Conservation (phyloP, 306 rosid genomes). For the Rosa persica region DNA sequence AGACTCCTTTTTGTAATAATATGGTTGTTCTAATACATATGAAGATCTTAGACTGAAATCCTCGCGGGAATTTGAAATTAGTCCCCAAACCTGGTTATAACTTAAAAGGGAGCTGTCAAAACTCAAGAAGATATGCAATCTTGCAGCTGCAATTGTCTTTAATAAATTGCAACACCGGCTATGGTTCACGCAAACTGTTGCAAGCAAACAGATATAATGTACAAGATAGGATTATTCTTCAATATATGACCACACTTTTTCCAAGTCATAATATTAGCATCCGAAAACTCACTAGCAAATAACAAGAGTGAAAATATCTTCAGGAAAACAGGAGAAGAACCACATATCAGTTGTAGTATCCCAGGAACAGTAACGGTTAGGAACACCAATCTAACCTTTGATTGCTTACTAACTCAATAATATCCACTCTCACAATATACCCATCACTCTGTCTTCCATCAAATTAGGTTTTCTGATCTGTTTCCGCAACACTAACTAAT, state of each 20-base stretch:
- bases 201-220: neutral
- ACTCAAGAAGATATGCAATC: no score
- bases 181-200: no score
- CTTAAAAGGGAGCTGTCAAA: neutral
- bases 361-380: conserved; percentile 40
- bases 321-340: neutral
- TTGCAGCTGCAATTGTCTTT: neutral
- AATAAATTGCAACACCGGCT: neutral
- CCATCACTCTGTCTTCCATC: conserved; percentile 39
- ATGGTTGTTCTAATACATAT: no score
- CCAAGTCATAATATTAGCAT: conserved; percentile 5
- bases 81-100: neutral
- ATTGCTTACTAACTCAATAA: conserved; percentile 19
- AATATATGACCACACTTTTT: neutral
- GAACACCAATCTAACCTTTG: conserved; percentile 34
- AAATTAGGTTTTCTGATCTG: conserved; percentile 1
- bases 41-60: neutral
- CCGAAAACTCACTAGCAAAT: conserved; percentile 6
- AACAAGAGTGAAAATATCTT: neutral
- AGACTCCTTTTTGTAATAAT: no score
- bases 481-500: conserved; percentile 54
- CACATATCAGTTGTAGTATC: conserved; percentile 27
- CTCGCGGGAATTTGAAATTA: neutral
- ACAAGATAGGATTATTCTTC: neutral
- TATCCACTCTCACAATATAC: conserved; percentile 32